phyloP scores from a whole-genome alignment of 306 rosid genomes.

The Inga laurina region DNA sequence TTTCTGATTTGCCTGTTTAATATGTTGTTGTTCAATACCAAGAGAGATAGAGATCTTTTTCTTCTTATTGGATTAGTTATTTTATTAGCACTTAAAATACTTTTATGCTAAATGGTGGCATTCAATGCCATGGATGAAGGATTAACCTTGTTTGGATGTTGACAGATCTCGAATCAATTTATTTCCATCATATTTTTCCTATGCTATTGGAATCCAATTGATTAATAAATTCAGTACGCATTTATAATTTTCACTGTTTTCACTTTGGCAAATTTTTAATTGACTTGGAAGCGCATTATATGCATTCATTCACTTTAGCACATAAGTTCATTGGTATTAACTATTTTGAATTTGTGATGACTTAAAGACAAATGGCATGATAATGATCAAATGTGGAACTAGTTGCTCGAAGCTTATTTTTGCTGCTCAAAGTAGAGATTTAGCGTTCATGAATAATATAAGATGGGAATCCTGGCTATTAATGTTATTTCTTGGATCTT shows the following conservation, averaged over 20 bases:
- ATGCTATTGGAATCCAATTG: neutral
- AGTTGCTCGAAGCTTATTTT: neutral
- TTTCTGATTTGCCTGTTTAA: neutral
- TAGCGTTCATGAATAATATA: neutral
- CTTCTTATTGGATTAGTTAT: slow-evolving; percentile 1
- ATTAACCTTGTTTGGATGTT: neutral
- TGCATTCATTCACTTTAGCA: neutral
- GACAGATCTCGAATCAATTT: neutral
- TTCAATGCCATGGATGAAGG: neutral
- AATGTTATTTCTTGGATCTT: no score
- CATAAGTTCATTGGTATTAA: neutral
- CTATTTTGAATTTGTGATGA: neutral
- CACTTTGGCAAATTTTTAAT: neutral
- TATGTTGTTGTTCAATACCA: neutral
- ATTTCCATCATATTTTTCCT: neutral
- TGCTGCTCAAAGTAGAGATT: neutral
- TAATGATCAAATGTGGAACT: neutral
- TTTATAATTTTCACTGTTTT: neutral
- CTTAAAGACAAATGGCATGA: neutral
- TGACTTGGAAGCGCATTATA: neutral
- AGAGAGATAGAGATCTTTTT: neutral
- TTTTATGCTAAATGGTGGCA: neutral
- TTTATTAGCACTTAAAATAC: neutral
- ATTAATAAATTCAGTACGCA: neutral
- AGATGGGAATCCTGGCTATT: neutral